Percentiles rank a stretch among this genome's conserved stretches.
Conservation (phyloP, 2,329 filamentous ascomycete species). For the Decorospora gaudefroyi region DNA sequence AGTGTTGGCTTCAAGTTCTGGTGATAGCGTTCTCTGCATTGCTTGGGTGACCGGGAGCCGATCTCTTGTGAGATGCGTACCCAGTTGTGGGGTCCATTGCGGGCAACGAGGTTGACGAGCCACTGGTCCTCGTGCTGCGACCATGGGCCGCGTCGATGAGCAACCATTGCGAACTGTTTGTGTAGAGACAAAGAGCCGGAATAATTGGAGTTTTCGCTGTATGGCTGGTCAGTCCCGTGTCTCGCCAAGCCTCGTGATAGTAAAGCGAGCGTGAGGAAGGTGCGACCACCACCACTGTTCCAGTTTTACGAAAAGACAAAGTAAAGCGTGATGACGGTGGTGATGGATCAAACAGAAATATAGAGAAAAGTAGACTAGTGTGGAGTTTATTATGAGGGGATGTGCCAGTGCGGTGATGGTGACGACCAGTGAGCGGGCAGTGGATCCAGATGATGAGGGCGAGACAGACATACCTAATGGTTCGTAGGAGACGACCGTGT, state of each 20-base stretch:
- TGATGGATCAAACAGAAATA: constrained; percentile 10
- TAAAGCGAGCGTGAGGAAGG: neutral
- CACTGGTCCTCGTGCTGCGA: constrained; percentile 74
- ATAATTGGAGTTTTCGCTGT: constrained; percentile 4
- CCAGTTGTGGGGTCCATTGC: constrained; percentile 83
- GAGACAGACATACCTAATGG: neutral
- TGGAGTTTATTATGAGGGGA: constrained; percentile 1
- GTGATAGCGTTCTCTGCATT: constrained; percentile 91
- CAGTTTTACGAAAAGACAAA: no score
- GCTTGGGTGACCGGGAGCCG: constrained; percentile 81
- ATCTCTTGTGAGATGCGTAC: constrained; percentile 80
- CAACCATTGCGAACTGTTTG: constrained; percentile 47
- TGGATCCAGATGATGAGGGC: no score
- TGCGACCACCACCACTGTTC: neutral
- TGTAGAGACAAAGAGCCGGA: constrained; percentile 1
- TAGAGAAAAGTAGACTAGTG: constrained; percentile 1
- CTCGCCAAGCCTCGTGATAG: constrained; percentile 5
- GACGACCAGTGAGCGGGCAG: no score
- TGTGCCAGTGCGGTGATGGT: no score
- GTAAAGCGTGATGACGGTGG: constrained; percentile 4
- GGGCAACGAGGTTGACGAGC: constrained; percentile 70
- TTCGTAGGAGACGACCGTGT: no score
- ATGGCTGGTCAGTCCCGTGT: constrained; percentile 12
- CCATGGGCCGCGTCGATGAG: constrained; percentile 80
- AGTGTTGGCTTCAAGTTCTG: constrained; percentile 90